These are phyloP conservation scores for Coemansia sp. DNA, from an alignment of 192 early-diverging fungal genomes.

Conservation along the genomic window DNA sequence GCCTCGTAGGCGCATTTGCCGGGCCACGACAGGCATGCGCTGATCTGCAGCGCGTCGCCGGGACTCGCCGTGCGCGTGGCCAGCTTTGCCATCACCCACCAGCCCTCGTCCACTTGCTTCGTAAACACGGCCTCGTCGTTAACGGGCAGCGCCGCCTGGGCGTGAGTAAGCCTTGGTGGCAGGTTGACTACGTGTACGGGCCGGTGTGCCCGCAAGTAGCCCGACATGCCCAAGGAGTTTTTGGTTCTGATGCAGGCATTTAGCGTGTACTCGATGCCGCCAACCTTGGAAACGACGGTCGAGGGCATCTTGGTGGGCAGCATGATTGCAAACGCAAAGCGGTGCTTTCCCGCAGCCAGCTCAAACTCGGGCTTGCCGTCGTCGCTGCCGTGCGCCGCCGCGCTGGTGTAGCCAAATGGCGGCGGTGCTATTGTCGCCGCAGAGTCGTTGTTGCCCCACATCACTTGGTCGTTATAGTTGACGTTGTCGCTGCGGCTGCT, in stretches of 20 bases:
- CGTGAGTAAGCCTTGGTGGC: conserved; percentile 23
- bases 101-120: conserved; percentile 28
- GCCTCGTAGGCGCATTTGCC: conserved; percentile 9
- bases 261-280: conserved; percentile 41
- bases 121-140: conserved; percentile 43
- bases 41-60: conserved; percentile 23
- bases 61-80: conserved; percentile 28
- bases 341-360: conserved; percentile 24
- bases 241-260: conserved; percentile 17
- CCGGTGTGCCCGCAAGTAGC: not conserved
- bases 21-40: conserved; percentile 30
- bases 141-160: conserved; percentile 21
- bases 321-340: conserved; percentile 32
- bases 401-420: not conserved
- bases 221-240: conserved; percentile 1
- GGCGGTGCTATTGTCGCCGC: conserved; percentile 9
- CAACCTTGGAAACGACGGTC: conserved; percentile 32
- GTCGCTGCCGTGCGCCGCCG: not conserved
- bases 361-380: conserved; percentile 11
- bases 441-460: conserved; percentile 8
- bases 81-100: conserved; percentile 38
- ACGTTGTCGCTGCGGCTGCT: conserved; percentile 19
- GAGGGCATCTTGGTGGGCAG: conserved; percentile 41
- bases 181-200: conserved; percentile 39
- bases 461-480: not conserved